A percentile compares a stretch with the other conserved stretches of the same genome.
Evolutionary conservation across 1,284 basidiomycete species (phyloP).

Genomic region (Apiotrichum akiyoshidainum): DNA sequence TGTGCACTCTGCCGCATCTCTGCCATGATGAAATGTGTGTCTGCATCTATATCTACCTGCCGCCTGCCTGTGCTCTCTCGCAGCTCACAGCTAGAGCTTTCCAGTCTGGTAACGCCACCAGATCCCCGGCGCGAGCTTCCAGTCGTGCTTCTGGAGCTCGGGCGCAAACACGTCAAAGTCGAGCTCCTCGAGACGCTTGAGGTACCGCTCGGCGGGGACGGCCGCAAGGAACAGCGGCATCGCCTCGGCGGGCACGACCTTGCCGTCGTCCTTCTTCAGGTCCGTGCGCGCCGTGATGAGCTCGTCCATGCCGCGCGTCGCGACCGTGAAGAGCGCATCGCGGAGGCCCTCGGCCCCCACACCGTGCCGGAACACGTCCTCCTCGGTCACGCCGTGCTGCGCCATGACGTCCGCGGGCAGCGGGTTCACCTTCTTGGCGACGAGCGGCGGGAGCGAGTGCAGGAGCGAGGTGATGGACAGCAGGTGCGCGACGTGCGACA

Average conservation of each 20-base stretch:
- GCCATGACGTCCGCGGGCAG: slow-evolving; percentile 81
- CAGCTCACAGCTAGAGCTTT: slow-evolving; percentile 45
- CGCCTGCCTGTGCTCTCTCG: too few relatives aligned
- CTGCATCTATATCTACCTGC: too few relatives aligned
- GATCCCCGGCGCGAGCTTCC: slow-evolving; percentile 80
- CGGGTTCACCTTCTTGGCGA: slow-evolving; percentile 72
- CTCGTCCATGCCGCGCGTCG: slow-evolving; percentile 86
- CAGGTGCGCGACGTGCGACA: slow-evolving; percentile 53
- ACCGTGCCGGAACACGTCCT: slow-evolving; percentile 76
- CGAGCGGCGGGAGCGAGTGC: slow-evolving; percentile 64
- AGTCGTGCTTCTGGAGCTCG: slow-evolving; percentile 68
- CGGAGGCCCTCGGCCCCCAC: slow-evolving; percentile 55
- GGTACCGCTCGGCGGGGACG: slow-evolving; percentile 70
- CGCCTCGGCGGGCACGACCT: slow-evolving; percentile 60
- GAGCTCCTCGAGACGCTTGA: slow-evolving; percentile 68
- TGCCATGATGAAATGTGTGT: too few relatives aligned
- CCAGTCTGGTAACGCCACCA: slow-evolving; percentile 63
- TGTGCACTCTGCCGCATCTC: too few relatives aligned
- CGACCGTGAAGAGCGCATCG: slow-evolving; percentile 80
- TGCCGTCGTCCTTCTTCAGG: slow-evolving; percentile 63
- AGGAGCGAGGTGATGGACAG: slow-evolving; percentile 59
- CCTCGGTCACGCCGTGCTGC: slow-evolving; percentile 74
- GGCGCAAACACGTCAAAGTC: slow-evolving; percentile 81
- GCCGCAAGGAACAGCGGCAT: slow-evolving; percentile 76
- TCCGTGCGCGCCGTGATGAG: slow-evolving; percentile 75